Conservation (phyloP, 495 filamentous ascomycete species). For the Neurospora intermedia region DNA sequence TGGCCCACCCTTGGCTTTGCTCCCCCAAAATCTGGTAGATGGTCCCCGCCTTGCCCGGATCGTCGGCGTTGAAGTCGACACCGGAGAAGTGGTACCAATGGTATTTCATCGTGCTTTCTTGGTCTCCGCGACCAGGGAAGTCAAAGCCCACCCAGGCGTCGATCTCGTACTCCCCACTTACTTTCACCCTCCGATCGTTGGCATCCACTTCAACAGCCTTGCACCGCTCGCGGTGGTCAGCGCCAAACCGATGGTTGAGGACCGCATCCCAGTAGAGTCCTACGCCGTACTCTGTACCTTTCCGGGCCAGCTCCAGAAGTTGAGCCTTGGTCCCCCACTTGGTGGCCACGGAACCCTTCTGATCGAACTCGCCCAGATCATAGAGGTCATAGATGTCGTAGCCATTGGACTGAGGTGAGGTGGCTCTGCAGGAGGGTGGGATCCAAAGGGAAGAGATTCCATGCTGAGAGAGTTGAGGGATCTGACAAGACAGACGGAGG, state of each 20-base stretch:
- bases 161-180: slow-evolving; percentile 52
- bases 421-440: slow-evolving; percentile 59
- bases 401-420: slow-evolving; percentile 52
- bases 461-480: slow-evolving; percentile 46
- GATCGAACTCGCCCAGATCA: slow-evolving; percentile 67
- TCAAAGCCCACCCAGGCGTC: slow-evolving; percentile 59
- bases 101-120: slow-evolving; percentile 53
- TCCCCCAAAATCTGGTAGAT: slow-evolving; percentile 60
- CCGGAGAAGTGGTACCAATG: slow-evolving; percentile 62
- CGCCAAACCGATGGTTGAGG: slow-evolving; percentile 65
- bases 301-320: slow-evolving; percentile 39
- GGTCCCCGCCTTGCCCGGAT: slow-evolving; percentile 36
- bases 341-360: slow-evolving; percentile 52
- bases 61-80: slow-evolving; percentile 54
- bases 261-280: slow-evolving; percentile 66
- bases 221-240: slow-evolving; percentile 51
- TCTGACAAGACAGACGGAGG: slow-evolving; percentile 42
- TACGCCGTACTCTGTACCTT: slow-evolving; percentile 42
- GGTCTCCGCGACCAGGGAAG: slow-evolving; percentile 49
- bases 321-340: slow-evolving; percentile 66
- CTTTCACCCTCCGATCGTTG: slow-evolving; percentile 43
- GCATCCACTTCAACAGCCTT: slow-evolving; percentile 51
- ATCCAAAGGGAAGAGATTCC: slow-evolving; percentile 63
- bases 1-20: slow-evolving; percentile 50
- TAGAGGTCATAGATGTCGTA: slow-evolving; percentile 72